phyloP scores from a whole-genome alignment of 2,329 filamentous ascomycete species.

The Chaetomium sp. region DNA sequence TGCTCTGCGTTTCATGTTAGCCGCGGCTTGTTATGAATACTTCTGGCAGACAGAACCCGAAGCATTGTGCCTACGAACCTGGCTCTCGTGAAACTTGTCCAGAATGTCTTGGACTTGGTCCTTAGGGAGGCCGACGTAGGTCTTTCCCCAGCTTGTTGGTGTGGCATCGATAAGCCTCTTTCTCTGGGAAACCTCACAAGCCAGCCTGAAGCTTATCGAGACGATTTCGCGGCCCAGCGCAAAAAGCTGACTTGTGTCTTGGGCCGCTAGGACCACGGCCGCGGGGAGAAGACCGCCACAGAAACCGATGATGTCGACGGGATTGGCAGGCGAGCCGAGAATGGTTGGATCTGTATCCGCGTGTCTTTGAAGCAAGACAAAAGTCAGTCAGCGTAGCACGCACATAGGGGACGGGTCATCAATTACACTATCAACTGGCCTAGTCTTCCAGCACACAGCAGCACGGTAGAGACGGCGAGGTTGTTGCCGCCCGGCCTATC shows the following conservation, averaged over 20 bases:
- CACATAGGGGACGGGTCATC: background rate
- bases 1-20: background rate
- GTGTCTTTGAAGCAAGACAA: background rate
- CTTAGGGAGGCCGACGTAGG: background rate
- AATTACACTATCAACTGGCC: constrained; percentile 3
- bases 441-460: background rate
- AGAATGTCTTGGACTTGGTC: constrained; percentile 4
- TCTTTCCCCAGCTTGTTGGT: constrained; percentile 3
- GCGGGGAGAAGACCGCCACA: constrained; percentile 3
- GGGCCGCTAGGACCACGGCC: background rate
- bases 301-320: constrained; percentile 11
- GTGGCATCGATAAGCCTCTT: background rate
- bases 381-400: background rate
- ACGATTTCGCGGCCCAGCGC: constrained; percentile 5
- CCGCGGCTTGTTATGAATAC: background rate
- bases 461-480: constrained; percentile 1
- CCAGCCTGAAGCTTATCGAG: constrained; percentile 3
- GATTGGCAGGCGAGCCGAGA: background rate
- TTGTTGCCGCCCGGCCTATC: constrained; percentile 1
- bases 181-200: constrained; percentile 3
- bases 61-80: background rate
- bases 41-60: background rate
- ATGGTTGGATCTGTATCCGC: constrained; percentile 3
- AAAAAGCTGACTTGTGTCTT: constrained; percentile 9
- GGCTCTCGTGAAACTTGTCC: constrained; percentile 5